phyloP scores from a whole-genome alignment of 805 yeast species.

The Nakazawaea ishiwadae region DNA sequence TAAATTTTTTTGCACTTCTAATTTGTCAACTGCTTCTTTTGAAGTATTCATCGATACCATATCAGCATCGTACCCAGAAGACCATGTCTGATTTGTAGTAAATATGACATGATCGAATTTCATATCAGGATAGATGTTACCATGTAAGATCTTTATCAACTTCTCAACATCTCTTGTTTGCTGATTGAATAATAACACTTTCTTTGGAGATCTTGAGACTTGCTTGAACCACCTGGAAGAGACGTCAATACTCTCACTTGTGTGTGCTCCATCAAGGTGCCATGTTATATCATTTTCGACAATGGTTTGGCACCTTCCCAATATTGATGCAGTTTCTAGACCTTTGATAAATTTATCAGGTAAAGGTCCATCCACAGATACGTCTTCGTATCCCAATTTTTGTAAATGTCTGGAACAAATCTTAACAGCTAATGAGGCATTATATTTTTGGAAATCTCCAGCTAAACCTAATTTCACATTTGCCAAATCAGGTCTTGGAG shows the following conservation, averaged over 20 bases:
- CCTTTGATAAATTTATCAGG: slow-evolving; percentile 55
- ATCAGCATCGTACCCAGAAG: slow-evolving; percentile 80
- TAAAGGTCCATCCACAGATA: slow-evolving; percentile 22
- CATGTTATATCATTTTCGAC: slow-evolving; percentile 51
- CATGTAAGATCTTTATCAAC: slow-evolving; percentile 50
- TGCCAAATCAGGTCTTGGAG: slow-evolving; percentile 32
- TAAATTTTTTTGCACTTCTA: slow-evolving; percentile 74
- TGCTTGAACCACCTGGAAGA: slow-evolving; percentile 74
- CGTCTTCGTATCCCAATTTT: slow-evolving; percentile 33
- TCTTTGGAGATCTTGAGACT: slow-evolving; percentile 28
- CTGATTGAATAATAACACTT: slow-evolving; percentile 80
- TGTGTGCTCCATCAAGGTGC: slow-evolving; percentile 95
- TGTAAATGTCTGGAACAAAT: slow-evolving; percentile 59
- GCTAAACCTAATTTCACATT: slow-evolving; percentile 62
- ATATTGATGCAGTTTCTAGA: slow-evolving; percentile 71
- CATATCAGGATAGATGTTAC: slow-evolving; percentile 33
- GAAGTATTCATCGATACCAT: slow-evolving; percentile 83
- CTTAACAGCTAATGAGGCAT: slow-evolving; percentile 84
- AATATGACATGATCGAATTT: slow-evolving; percentile 75
- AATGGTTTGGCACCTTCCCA: slow-evolving; percentile 90
- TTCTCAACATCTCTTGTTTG: slow-evolving; percentile 83
- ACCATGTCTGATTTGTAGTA: slow-evolving; percentile 91
- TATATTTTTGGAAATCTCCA: slow-evolving; percentile 79
- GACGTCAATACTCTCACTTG: slow-evolving; percentile 79
- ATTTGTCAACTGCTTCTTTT: slow-evolving; percentile 69